phyloP scores from a whole-genome alignment of 1,284 basidiomycete genomes.

The Pascua guehoae region DNA sequence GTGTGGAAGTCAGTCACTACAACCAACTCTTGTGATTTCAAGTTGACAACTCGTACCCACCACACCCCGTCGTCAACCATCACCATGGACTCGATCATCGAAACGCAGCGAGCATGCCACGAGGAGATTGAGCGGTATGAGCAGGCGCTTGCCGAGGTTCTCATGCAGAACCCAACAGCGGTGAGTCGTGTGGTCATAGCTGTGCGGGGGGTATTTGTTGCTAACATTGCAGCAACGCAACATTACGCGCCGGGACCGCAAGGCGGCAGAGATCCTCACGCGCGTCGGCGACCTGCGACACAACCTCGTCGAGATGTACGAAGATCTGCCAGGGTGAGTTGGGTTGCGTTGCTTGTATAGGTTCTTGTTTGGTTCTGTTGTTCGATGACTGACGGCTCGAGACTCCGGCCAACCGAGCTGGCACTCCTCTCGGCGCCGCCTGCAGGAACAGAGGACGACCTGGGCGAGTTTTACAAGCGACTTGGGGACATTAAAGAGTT shows the following conservation, averaged over 20 bases:
- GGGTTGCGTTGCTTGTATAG: background rate
- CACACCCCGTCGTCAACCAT: background rate
- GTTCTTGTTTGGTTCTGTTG: background rate
- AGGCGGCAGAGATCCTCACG: slow-evolving; percentile 77
- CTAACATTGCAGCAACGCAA: slow-evolving; percentile 46
- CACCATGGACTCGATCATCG: slow-evolving; percentile 83
- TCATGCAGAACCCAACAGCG: slow-evolving; percentile 49
- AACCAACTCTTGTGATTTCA: background rate
- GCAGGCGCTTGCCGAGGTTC: slow-evolving; percentile 54
- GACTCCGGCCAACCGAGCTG: slow-evolving; percentile 51
- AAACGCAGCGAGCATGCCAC: slow-evolving; percentile 87
- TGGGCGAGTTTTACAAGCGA: slow-evolving; percentile 89
- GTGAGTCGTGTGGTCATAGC: slow-evolving; percentile 28
- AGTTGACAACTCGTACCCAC: background rate
- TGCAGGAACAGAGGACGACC: slow-evolving; percentile 63
- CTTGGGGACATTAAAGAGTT: slow-evolving; percentile 93
- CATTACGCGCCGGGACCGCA: slow-evolving; percentile 75
- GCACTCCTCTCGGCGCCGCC: slow-evolving; percentile 51
- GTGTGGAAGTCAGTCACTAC: background rate
- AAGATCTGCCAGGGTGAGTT: slow-evolving; percentile 60
- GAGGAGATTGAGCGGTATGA: slow-evolving; percentile 91
- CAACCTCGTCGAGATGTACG: slow-evolving; percentile 66
- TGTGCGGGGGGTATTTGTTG: background rate
- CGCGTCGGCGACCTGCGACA: slow-evolving; percentile 68
- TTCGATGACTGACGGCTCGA: slow-evolving; percentile 33